Evolutionary conservation across 2,329 filamentous ascomycete genomes (phyloP).

Genomic region (Fusarium begoniae): DNA sequence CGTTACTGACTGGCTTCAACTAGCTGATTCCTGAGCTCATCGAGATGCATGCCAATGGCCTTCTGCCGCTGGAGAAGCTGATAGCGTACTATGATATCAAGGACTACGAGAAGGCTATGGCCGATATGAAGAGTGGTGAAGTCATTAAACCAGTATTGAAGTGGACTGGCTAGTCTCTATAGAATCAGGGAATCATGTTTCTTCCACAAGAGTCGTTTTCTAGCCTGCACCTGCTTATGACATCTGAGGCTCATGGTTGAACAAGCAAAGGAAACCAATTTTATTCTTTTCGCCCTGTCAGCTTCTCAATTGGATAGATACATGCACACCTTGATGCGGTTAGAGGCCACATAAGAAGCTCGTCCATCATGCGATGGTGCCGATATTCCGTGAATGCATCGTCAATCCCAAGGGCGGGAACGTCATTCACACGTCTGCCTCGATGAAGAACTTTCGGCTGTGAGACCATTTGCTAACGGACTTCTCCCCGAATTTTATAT

Average conservation of each 20-base stretch:
- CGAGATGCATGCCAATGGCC: background rate
- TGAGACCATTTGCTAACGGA: rapidly evolving
- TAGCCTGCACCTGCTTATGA: rapidly evolving
- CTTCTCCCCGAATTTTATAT: background rate
- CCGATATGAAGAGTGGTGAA: background rate
- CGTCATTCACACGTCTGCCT: background rate
- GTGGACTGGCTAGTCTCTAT: background rate
- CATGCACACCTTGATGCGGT: background rate
- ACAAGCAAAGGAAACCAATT: too few relatives aligned
- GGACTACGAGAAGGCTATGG: background rate
- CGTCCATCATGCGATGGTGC: background rate
- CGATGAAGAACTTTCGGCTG: too few relatives aligned
- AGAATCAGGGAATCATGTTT: rapidly evolving
- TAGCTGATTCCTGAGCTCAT: slow-evolving; percentile 13
- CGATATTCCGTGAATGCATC: too few relatives aligned
- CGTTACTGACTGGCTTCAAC: background rate
- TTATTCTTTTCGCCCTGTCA: background rate
- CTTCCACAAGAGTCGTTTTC: background rate
- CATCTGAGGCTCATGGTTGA: too few relatives aligned
- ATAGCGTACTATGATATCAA: background rate
- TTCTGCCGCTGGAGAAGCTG: background rate
- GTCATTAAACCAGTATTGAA: background rate
- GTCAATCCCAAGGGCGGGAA: background rate
- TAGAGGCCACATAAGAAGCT: too few relatives aligned
- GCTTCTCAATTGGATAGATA: rapidly evolving